Percentiles rank a stretch among this genome's conserved stretches.
phyloP scores from a whole-genome alignment of 768 basidiomycete genomes.

The Lentinula guzmanii region DNA sequence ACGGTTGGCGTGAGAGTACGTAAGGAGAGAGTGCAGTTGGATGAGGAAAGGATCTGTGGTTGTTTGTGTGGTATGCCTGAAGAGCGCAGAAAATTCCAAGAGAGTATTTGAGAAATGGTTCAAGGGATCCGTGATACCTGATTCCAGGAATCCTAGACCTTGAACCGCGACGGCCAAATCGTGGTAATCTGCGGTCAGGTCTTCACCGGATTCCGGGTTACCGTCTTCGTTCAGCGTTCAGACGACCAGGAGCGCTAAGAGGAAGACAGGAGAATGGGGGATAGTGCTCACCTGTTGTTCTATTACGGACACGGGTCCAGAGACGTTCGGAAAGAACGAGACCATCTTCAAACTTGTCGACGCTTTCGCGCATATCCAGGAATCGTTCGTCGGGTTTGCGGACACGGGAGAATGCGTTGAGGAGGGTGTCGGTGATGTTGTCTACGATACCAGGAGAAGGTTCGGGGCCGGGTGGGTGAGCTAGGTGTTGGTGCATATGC shows the following conservation, averaged over 20 bases:
- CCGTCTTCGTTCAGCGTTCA: slow-evolving; percentile 82
- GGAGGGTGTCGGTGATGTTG: slow-evolving; percentile 90
- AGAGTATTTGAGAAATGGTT: slow-evolving; percentile 96
- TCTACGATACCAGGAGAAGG: slow-evolving; percentile 79
- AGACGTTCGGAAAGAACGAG: slow-evolving; percentile 74
- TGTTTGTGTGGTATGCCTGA: slow-evolving; percentile 85
- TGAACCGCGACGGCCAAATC: slow-evolving; percentile 95
- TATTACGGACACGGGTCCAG: slow-evolving; percentile 68
- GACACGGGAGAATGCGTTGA: slow-evolving; percentile 94
- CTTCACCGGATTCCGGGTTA: slow-evolving; percentile 77
- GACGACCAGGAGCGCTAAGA: slow-evolving; percentile 38
- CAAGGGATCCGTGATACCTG: slow-evolving; percentile 95
- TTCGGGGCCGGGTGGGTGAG: slow-evolving; percentile 87
- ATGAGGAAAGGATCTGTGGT: slow-evolving; percentile 87
- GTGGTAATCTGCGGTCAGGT: slow-evolving; percentile 95
- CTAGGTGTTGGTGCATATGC: slow-evolving; percentile 93
- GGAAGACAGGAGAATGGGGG: slow-evolving; percentile 15
- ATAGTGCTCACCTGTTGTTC: slow-evolving; percentile 77
- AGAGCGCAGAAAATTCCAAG: slow-evolving; percentile 86
- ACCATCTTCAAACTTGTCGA: slow-evolving; percentile 98
- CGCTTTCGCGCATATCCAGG: slow-evolving; percentile 81
- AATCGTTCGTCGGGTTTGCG: slow-evolving; percentile 98
- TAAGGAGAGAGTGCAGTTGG: slow-evolving; percentile 86
- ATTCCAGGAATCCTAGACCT: slow-evolving; percentile 95
- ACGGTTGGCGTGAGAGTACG: slow-evolving; percentile 91